Evolutionary conservation across 2,329 filamentous ascomycete genomes (phyloP).

Genomic region (Sclerotinia subarctica): DNA sequence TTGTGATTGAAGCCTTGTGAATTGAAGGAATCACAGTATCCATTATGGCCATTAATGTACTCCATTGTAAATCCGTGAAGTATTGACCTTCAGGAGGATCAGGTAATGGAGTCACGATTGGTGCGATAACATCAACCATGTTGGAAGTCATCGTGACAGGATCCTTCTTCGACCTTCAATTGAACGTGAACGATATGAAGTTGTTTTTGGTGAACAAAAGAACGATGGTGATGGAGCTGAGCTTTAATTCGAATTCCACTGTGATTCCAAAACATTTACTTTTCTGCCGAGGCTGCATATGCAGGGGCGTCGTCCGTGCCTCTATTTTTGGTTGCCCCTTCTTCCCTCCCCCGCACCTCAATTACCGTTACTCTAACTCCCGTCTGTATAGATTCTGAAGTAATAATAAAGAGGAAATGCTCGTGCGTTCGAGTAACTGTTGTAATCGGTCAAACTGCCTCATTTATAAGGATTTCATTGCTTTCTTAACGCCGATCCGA

Average conservation of each 20-base stretch:
- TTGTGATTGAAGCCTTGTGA: constrained; percentile 38
- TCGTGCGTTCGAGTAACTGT: too few relatives aligned
- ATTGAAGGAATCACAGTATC: constrained; percentile 62
- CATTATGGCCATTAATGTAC: constrained; percentile 51
- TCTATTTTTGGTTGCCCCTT: neutral
- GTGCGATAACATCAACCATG: constrained; percentile 22
- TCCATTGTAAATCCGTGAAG: constrained; percentile 52
- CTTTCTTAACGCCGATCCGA: too few relatives aligned
- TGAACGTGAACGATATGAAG: neutral
- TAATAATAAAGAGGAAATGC: neutral
- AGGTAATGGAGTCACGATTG: constrained; percentile 32
- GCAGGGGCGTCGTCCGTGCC: too few relatives aligned
- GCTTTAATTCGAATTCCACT: neutral
- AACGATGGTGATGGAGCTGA: neutral
- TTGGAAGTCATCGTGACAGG: constrained; percentile 9
- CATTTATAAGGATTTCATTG: too few relatives aligned
- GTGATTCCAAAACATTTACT: neutral
- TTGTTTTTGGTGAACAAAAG: neutral
- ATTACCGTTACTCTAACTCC: too few relatives aligned
- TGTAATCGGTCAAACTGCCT: too few relatives aligned
- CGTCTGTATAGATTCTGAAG: too few relatives aligned
- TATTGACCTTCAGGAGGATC: constrained; percentile 38
- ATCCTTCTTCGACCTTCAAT: neutral
- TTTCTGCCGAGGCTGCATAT: neutral
- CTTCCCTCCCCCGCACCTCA: too few relatives aligned